Conservation (phyloP, 106 monocot genomes). For the Dactylorhiza incarnata region DNA sequence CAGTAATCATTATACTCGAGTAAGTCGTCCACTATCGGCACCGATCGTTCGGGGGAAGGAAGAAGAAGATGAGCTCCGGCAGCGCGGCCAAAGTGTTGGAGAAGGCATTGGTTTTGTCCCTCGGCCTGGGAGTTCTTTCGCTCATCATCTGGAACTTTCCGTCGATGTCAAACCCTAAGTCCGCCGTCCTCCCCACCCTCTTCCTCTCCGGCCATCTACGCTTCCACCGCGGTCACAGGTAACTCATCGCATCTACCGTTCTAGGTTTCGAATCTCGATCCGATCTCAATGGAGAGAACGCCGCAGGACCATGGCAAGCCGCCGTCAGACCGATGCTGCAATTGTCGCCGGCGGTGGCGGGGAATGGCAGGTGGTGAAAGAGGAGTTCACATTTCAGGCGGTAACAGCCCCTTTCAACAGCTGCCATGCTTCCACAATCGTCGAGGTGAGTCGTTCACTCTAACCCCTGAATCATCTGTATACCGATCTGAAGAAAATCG, state of each 20-base stretch:
- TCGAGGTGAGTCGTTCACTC: constrained; percentile 27
- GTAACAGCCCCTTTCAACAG: constrained; percentile 57
- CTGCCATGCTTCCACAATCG: constrained; percentile 95
- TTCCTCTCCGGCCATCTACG: background rate
- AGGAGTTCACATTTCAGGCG: constrained; percentile 51
- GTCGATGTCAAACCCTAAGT: background rate
- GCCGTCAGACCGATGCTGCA: background rate
- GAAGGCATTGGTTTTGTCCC: background rate
- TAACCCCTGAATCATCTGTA: background rate
- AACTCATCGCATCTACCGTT: background rate
- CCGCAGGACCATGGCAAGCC: background rate
- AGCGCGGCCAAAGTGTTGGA: background rate
- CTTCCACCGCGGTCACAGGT: background rate
- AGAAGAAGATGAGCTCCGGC: background rate
- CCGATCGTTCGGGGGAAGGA: background rate
- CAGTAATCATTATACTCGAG: too few species aligned
- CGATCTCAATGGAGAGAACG: background rate
- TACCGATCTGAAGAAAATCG: background rate
- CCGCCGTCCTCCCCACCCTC: background rate
- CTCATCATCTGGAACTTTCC: constrained; percentile 5
- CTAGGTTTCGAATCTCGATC: background rate
- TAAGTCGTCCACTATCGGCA: too few species aligned
- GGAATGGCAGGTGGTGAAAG: constrained; percentile 35
- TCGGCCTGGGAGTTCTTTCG: constrained; percentile 1
- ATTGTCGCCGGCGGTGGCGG: background rate